A percentile compares a stretch with the other conserved stretches of the same genome.
Evolutionary conservation across 805 yeast species (phyloP).

Genomic region (Starmerella geochares): DNA sequence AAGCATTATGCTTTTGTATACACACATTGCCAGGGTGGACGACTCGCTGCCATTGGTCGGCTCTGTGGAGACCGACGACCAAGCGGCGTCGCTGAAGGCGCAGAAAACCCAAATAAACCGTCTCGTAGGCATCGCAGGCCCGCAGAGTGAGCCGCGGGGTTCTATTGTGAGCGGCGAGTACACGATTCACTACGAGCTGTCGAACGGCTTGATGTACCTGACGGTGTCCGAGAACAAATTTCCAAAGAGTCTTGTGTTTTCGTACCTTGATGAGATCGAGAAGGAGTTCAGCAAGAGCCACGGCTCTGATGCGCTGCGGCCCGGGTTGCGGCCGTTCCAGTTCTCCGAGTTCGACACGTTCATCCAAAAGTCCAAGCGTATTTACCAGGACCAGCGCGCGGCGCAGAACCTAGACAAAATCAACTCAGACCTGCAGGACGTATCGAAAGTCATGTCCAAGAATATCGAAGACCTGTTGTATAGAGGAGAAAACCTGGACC

Average conservation of each 20-base stretch:
- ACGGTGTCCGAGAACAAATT: constrained; percentile 68
- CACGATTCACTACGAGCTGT: constrained; percentile 63
- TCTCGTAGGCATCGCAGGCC: constrained; percentile 61
- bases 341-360: constrained; percentile 65
- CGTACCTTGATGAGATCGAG: constrained; percentile 71
- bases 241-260: constrained; percentile 81
- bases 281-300: constrained; percentile 73
- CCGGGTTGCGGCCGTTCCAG: constrained; percentile 76
- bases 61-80: constrained; percentile 72
- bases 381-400: constrained; percentile 85
- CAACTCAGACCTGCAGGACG: constrained; percentile 83
- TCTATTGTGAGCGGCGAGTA: constrained; percentile 67
- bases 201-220: constrained; percentile 59
- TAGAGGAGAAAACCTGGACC: constrained; percentile 87
- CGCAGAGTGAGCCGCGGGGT: constrained; percentile 73
- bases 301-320: constrained; percentile 53
- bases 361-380: constrained; percentile 73
- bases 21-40: constrained; percentile 29
- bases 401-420: constrained; percentile 77
- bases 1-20: constrained; percentile 29
- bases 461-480: constrained; percentile 90
- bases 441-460: constrained; percentile 88
- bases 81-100: constrained; percentile 45
- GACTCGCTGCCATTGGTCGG: constrained; percentile 75
- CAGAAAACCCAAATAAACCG: constrained; percentile 79